Base-by-base conservation (phyloP, 2,329 filamentous ascomycete species). In the Fusarium newnesense region DNA sequence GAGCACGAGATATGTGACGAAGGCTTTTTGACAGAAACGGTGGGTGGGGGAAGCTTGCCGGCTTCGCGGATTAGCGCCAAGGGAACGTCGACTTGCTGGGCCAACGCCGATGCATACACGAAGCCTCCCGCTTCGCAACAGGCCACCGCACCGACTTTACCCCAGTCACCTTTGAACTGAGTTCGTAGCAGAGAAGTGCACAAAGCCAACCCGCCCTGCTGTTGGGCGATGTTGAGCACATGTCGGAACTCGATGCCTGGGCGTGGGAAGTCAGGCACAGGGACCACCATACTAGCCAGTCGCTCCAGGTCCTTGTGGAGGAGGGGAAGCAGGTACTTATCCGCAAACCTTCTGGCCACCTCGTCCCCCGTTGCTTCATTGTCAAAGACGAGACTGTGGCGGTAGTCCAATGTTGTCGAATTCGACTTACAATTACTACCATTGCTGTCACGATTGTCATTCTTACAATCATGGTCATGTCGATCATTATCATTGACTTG, bases 31-130 rank as follows among this genome's bases (percentile, higher is more conserved):
- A 86, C 83, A 11, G 86, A 88, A 46, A 89, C 13, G 0, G 81
- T 87, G 0, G 89, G 89, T 12, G 87, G 86, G 0, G 90, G 89
- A 0, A 92, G 85, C 79, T 91, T 92, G 30, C 87, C 87, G 13
- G 84, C 85, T 76, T 88, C 81, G 44, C 90, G 89, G 66, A 91
- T 85, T 50, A 89, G 76, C 10, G 80, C 83, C 69, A 92, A 75
- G 4, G 84, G 86, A 16, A 85, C 46, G 50, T 81, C 63, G 54
- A 87, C 44, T 75, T 6, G 58, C 77, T n/a, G 47, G 44, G 87
- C 86, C 70, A 92, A 79, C 5, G 86, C 77, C 15, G 89, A 83
- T 4, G 88, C 89, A 80, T 80, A 91, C 65, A 90, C 64, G 66
- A 87, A 87, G 34, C 89, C 88, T 52, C 90, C 89, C 1, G 84